phyloP scores from a whole-genome alignment of 306 rosid genomes.

The Cicer cuneatum region DNA sequence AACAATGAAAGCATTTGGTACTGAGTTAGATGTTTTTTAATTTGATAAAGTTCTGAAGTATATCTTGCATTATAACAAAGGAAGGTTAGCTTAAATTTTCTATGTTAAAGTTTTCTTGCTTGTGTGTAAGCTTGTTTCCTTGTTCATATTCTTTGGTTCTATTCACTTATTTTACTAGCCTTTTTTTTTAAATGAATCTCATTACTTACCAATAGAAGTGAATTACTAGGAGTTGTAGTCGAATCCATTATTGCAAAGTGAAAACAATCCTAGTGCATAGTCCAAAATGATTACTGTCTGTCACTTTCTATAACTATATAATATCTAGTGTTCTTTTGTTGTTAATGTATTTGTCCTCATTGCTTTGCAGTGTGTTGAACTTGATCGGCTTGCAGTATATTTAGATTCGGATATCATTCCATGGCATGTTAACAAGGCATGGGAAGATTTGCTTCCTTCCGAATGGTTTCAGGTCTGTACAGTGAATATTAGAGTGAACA shows the following conservation, averaged over 20 bases:
- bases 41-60: conserved; percentile 24
- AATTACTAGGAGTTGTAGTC: conserved; percentile 25
- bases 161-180: conserved; percentile 2
- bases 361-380: conserved; percentile 81
- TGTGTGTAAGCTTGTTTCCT: conserved; percentile 31
- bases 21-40: conserved; percentile 32
- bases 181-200: conserved; percentile 19
- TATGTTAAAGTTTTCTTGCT: conserved; percentile 24
- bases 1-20: conserved; percentile 35
- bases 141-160: background rate
- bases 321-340: conserved; percentile 29
- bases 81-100: conserved; percentile 30
- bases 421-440: conserved; percentile 76
- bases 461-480: conserved; percentile 90
- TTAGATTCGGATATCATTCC: conserved; percentile 84
- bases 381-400: conserved; percentile 85
- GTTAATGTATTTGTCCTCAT: conserved; percentile 41
- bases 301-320: conserved; percentile 14
- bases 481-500: conserved; percentile 33
- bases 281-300: conserved; percentile 15
- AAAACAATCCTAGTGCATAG: conserved; percentile 14
- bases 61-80: conserved; percentile 7
- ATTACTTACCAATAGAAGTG: conserved; percentile 39
- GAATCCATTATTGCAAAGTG: conserved; percentile 31
- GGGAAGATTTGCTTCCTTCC: conserved; percentile 91